Base-by-base conservation (phyloP, 129 eudicot species). In the Rutidosis leptorrhynchoides region DNA sequence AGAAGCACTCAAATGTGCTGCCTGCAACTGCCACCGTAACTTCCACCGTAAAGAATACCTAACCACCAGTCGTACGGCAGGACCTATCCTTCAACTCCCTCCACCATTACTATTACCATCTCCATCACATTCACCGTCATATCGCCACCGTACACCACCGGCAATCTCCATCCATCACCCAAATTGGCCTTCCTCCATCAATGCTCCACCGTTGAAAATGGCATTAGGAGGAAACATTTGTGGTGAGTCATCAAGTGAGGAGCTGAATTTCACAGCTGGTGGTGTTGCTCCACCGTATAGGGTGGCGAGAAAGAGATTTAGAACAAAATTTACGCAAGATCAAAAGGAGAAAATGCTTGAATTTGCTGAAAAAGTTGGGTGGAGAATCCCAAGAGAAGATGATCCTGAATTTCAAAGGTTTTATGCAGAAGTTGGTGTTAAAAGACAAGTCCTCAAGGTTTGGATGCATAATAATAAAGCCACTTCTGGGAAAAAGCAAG, bases 381-480 rank as follows among this genome's bases (percentile, higher is more conserved):
- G 97, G 97, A 75, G 97, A 61, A 90, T 90, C 32, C 95, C 95
- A 7, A 87, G 90, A 68, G 95, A 90, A 62, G 97, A 90, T 55
- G 97, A 90, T 65, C 81, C 83, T 0, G 88, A 84, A 40, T 83
- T 86, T 26, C 95, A 86, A 76, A 84, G 94, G 82, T 84, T 90
- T 71, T 90, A 95, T 48, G 84, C 65, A n/a, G 91, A 90, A 20
- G 82, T 84, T 55, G 90, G 95, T 20, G 90, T 90, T 65, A 90
- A 84, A 70, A 86, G 97, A 73, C 95, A 90, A 71, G 95, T 90
- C 3, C 82, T 90, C 57, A 90, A 90, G 83, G 97, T 90, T 40
- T 90, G 97, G 97, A 86, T 90, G 97, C 97, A 90, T 74, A 90
- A 90, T 75, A 90, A 90, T 69, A 90, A 90, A 80, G 84, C 74